These are phyloP conservation scores for Nitzschia sp. DNA, from an alignment of 108 stramenopile genomes.

Conservation along the genomic window DNA sequence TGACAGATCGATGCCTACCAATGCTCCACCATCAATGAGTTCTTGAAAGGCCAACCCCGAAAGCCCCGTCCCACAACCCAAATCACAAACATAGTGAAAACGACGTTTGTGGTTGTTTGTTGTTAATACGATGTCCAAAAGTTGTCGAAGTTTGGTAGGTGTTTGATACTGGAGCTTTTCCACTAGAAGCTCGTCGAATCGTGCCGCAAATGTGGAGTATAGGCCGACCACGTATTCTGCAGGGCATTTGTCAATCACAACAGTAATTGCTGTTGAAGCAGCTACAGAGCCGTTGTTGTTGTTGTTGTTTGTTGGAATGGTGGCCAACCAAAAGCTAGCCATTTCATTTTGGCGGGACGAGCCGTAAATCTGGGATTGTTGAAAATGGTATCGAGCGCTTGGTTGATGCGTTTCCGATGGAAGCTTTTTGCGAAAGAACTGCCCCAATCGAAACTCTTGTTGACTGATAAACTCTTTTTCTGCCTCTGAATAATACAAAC, in stretches of 20 bases:
- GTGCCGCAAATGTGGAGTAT: constrained; percentile 38
- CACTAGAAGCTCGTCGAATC: constrained; percentile 39
- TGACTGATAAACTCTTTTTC: constrained; percentile 5
- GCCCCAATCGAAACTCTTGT: constrained; percentile 34
- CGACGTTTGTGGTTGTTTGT: background rate
- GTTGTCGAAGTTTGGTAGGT: constrained; percentile 25
- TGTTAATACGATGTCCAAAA: constrained; percentile 15
- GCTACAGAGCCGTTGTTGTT: too few relatives aligned
- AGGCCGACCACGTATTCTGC: constrained; percentile 35
- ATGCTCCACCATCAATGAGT: constrained; percentile 14
- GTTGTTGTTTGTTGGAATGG: constrained; percentile 1
- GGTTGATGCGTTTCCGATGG: constrained; percentile 10
- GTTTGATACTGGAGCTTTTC: constrained; percentile 41
- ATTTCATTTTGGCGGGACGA: background rate
- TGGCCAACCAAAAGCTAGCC: constrained; percentile 44
- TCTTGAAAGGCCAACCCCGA: constrained; percentile 57
- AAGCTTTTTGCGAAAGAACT: constrained; percentile 46
- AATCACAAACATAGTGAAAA: constrained; percentile 29
- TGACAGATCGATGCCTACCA: constrained; percentile 64
- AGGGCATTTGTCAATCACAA: constrained; percentile 22
- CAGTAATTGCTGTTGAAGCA: background rate
- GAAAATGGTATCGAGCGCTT: constrained; percentile 23
- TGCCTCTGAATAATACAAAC: background rate
- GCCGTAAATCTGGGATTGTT: background rate
- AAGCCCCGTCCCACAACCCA: constrained; percentile 73